Evolutionary conservation across 495 filamentous ascomycete genomes (phyloP), one percentile per base, ranked within the genome.

Genomic region (Lepidopterella palustris): DNA sequence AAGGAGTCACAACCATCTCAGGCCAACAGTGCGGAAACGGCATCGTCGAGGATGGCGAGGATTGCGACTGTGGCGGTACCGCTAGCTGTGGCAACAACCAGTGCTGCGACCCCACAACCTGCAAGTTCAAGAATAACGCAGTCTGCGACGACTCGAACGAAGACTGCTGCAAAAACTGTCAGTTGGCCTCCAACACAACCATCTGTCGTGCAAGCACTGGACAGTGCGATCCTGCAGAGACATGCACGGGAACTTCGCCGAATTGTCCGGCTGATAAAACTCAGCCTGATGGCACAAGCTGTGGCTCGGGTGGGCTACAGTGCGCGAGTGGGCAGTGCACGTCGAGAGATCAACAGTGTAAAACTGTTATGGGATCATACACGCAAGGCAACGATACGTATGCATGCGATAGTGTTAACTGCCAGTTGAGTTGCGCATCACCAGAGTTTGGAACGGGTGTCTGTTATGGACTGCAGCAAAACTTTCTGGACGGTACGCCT

Each of bases 281-380:
- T 50, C 76, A 85, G 26, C 74, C 82, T 0, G 85, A 97, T 70
- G 93, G 93, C 60, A 31, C 63, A 24, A 73, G 70, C 24, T 95
- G 92, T 67, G 87, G 87, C 18, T 73, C 72, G 57, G 77, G 60
- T 26, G 63, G 81, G 2, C 78, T 96, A n/a, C 74, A 79, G 45
- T 98, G 93, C 70, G 90, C 95, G 55, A 92, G 88, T 49, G 93
- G 93, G 21, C 93, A 96, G 71, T 98, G 93, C 72, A 98, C 93
- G 48, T 93, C 88, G 56, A 86, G 95, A 58, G 84, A 96, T 69
- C 80, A 84, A 64, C 93, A 98, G 72, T 98, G 93, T 77, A 85
- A 87, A 68, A 86, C 84, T 6, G 77, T 96, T 26, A 88, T 97
- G 80, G 93, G 90, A 39, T 81, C 78, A n/a, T 81, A 86, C 53